phyloP scores from a whole-genome alignment of 2,329 filamentous ascomycete genomes.

The Fusarium musae region DNA sequence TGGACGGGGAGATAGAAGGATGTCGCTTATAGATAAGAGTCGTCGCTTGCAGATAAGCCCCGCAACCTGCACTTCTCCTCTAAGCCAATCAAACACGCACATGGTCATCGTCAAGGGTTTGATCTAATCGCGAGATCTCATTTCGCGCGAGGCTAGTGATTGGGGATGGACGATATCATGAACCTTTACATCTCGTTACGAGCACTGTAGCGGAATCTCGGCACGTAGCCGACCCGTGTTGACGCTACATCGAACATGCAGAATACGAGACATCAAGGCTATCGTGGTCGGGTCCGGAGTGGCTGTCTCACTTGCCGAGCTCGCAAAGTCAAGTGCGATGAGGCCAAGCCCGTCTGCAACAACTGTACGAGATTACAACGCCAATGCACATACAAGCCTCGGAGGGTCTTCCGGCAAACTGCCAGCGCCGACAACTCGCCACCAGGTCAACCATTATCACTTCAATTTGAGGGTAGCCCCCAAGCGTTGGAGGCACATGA shows the following conservation, averaged over 20 bases:
- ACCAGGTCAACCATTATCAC: background rate
- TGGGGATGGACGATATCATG: background rate
- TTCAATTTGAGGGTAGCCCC: background rate
- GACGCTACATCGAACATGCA: background rate
- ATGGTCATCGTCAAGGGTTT: background rate
- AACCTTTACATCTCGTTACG: background rate
- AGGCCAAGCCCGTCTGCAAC: background rate
- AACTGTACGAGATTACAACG: background rate
- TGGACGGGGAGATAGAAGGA: too few relatives aligned
- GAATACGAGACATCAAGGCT: background rate
- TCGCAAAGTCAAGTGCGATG: constrained; percentile 1
- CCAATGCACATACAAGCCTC: background rate
- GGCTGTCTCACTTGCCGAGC: background rate
- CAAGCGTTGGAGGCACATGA: background rate
- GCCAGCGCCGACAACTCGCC: background rate
- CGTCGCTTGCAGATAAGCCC: background rate
- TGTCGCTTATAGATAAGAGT: background rate
- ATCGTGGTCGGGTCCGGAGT: background rate
- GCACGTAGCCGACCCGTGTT: background rate
- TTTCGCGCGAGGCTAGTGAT: too few relatives aligned
- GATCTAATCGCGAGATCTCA: background rate
- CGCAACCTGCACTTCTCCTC: background rate
- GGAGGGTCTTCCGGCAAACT: background rate
- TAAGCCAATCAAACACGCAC: background rate
- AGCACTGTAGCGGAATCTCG: background rate